phyloP scores from a whole-genome alignment of 257 asterid genomes.

The Gentiana dahurica region DNA sequence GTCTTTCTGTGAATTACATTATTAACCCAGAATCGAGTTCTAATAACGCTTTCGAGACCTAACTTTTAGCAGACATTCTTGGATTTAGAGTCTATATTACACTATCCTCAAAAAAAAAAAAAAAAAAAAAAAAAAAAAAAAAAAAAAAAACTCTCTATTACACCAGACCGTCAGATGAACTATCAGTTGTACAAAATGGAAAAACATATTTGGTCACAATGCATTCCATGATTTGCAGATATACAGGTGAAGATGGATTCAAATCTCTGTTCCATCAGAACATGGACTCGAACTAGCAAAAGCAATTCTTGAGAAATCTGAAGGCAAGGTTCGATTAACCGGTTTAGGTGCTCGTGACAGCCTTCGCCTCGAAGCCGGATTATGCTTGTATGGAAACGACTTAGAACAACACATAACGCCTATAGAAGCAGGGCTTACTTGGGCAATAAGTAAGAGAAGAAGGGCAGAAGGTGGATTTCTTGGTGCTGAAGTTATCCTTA shows the following conservation, averaged over 20 bases:
- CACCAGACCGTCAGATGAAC: too few species aligned
- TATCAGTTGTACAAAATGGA: too few species aligned
- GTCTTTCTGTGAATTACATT: constrained; percentile 2
- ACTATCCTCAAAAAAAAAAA: too few species aligned
- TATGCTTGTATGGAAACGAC: constrained; percentile 96
- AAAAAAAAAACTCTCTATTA: too few species aligned
- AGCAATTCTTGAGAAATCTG: constrained; percentile 86
- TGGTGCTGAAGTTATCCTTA: constrained; percentile 85
- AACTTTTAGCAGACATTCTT: too few species aligned
- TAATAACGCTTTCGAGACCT: too few species aligned
- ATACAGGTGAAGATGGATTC: constrained; percentile 97
- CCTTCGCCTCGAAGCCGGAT: constrained; percentile 91
- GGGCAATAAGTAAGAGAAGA: constrained; percentile 98
- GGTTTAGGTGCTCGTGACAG: constrained; percentile 98
- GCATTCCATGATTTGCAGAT: constrained; percentile 39
- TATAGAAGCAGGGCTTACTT: constrained; percentile 88
- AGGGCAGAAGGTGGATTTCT: constrained; percentile 94
- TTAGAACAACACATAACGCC: constrained; percentile 96
- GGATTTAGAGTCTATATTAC: too few species aligned
- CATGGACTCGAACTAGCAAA: constrained; percentile 84
- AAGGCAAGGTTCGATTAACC: constrained; percentile 71
- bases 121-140: too few species aligned
- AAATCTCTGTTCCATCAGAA: constrained; percentile 91
- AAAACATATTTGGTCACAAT: neutral
- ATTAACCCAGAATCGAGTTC: too few species aligned